Percentiles rank a stretch among this genome's conserved stretches.
These are phyloP conservation scores for Phytophthora pinifolia DNA, from an alignment of 352 stramenopile genomes.

Conservation along the genomic window DNA sequence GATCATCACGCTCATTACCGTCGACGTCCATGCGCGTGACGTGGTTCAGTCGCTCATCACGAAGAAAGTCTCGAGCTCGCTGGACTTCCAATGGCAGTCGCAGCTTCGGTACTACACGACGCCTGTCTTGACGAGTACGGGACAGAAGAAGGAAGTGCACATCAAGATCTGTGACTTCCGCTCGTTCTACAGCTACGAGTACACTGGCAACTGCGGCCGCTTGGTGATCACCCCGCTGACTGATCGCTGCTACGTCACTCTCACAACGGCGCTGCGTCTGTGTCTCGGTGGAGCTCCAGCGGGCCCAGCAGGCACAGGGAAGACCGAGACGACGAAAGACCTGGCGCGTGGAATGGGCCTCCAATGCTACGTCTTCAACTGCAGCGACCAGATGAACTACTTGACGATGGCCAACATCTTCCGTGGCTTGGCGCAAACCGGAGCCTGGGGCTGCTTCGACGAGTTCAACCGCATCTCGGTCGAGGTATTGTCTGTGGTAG, in stretches of 20 bases:
- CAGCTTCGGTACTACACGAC: conserved; percentile 94
- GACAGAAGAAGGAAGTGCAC: conserved; percentile 67
- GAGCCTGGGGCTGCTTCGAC: conserved; percentile 96
- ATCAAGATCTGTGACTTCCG: conserved; percentile 92
- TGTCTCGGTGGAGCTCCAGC: conserved; percentile 79
- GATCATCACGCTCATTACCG: conserved; percentile 97
- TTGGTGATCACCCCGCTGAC: conserved; percentile 86
- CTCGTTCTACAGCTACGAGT: conserved; percentile 95
- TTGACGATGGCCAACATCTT: conserved; percentile 97
- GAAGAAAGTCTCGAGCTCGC: conserved; percentile 91
- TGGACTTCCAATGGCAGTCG: conserved; percentile 95
- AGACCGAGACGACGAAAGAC: conserved; percentile 89
- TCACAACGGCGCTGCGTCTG: conserved; percentile 78
- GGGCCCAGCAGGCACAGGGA: conserved; percentile 81
- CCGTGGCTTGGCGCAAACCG: conserved; percentile 92
- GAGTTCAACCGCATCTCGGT: conserved; percentile 98
- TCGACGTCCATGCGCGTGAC: conserved; percentile 96
- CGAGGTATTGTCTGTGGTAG: conserved; percentile 95
- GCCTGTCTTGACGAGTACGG: conserved; percentile 40
- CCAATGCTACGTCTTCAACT: conserved; percentile 90
- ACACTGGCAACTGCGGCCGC: conserved; percentile 93
- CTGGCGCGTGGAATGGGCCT: conserved; percentile 72
- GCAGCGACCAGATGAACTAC: conserved; percentile 93
- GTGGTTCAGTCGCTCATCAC: conserved; percentile 92
- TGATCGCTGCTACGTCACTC: conserved; percentile 83